A percentile compares a stretch with the other conserved stretches of the same genome.
phyloP scores from a whole-genome alignment of 768 basidiomycete species.

The Boletus barrowsii region DNA sequence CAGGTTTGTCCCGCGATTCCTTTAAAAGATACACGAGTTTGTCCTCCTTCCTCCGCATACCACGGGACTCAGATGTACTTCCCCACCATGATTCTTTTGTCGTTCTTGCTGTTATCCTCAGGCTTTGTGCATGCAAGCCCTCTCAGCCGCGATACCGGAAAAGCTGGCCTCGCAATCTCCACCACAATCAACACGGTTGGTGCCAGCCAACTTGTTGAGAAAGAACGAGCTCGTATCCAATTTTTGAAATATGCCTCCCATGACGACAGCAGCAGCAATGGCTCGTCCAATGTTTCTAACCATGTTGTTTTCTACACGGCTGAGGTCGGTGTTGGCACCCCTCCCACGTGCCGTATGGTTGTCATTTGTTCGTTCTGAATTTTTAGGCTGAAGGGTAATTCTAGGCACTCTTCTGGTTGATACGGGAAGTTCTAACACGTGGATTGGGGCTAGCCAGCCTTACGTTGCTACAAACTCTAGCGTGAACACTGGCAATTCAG shows the following conservation, averaged over 20 bases:
- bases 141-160: conserved; percentile 4
- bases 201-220: conserved; percentile 12
- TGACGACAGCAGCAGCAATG: background rate
- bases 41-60: too few species aligned
- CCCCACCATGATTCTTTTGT: conserved; percentile 4
- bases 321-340: conserved; percentile 28
- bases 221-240: conserved; percentile 22
- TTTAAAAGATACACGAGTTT: too few species aligned
- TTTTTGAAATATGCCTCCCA: background rate
- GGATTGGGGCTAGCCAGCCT: conserved; percentile 25
- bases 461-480: conserved; percentile 21
- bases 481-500: conserved; percentile 13
- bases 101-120: conserved; percentile 9
- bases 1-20: too few species aligned
- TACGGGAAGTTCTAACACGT: conserved; percentile 34
- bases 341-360: conserved; percentile 26
- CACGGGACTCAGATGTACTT: too few species aligned
- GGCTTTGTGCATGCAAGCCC: background rate
- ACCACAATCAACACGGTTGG: conserved; percentile 12
- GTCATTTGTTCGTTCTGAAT: background rate
- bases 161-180: conserved; percentile 10
- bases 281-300: conserved; percentile 18
- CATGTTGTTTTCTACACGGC: conserved; percentile 27
- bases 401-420: conserved; percentile 31
- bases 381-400: background rate